A percentile compares a stretch with the other conserved stretches of the same genome.
phyloP scores from a whole-genome alignment of 768 basidiomycete genomes.

The Pleurotus pulmonarius region DNA sequence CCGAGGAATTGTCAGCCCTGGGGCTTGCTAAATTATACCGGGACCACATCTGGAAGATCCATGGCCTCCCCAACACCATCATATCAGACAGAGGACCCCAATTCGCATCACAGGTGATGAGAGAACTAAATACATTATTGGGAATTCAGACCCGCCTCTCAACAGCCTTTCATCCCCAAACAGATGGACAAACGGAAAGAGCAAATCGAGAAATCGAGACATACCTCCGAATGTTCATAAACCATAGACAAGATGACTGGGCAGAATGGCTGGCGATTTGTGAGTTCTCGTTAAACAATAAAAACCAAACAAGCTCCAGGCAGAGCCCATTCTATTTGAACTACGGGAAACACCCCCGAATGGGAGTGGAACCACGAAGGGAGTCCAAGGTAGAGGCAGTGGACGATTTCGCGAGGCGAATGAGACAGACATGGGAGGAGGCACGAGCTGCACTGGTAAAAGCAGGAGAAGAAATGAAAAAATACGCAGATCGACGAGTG shows the following conservation, averaged over 20 bases:
- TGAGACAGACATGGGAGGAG: slow-evolving; percentile 11
- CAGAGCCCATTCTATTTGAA: slow-evolving; percentile 12
- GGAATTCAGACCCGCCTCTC: slow-evolving; percentile 19
- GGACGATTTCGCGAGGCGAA: slow-evolving; percentile 6
- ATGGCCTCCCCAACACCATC: too few relatives aligned
- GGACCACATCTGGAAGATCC: slow-evolving; percentile 15
- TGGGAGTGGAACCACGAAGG: slow-evolving; percentile 9
- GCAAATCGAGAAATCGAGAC: slow-evolving; percentile 27
- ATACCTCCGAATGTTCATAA: slow-evolving; percentile 22
- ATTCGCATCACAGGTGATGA: too few relatives aligned
- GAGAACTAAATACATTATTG: too few relatives aligned
- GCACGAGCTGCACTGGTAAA: slow-evolving; percentile 13
- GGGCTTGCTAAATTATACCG: slow-evolving; percentile 6
- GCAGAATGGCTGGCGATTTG: neutral
- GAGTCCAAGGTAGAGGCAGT: neutral
- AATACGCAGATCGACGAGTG: slow-evolving; percentile 11
- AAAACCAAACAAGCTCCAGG: slow-evolving; percentile 8
- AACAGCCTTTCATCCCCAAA: slow-evolving; percentile 33
- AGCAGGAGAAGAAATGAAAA: slow-evolving; percentile 13
- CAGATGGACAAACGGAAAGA: slow-evolving; percentile 24
- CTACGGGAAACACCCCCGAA: slow-evolving; percentile 9
- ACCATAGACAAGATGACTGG: slow-evolving; percentile 23
- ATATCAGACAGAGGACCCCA: too few relatives aligned
- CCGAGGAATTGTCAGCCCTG: neutral
- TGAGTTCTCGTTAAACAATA: slow-evolving; percentile 12